Percentiles rank a stretch among this genome's conserved stretches.
Evolutionary conservation across 352 stramenopile genomes (phyloP).

Genomic region (Phytophthora parvispora): DNA sequence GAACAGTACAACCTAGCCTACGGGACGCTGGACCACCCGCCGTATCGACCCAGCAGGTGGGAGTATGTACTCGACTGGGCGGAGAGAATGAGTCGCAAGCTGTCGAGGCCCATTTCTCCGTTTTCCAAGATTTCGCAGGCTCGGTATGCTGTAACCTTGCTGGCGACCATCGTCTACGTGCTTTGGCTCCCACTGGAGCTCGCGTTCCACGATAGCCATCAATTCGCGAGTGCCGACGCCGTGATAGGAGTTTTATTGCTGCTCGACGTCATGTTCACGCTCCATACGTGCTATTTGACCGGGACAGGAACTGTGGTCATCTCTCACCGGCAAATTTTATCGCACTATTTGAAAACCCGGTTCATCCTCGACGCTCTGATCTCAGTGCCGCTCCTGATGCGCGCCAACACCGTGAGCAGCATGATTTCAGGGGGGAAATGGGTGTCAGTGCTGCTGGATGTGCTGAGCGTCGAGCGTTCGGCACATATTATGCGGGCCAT

Average conservation of each 20-base stretch:
- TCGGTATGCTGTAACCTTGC: conserved; percentile 30
- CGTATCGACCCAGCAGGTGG: neutral
- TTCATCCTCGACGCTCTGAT: conserved; percentile 31
- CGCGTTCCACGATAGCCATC: conserved; percentile 36
- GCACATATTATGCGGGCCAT: conserved; percentile 35
- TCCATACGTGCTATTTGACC: conserved; percentile 25
- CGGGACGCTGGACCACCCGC: neutral
- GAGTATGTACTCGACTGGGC: neutral
- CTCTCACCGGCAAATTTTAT: conserved; percentile 27
- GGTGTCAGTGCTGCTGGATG: conserved; percentile 7
- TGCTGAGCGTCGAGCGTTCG: conserved; percentile 20
- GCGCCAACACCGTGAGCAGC: neutral
- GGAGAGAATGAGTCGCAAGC: conserved; percentile 1
- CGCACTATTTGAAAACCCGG: conserved; percentile 36
- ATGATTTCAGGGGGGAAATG: neutral
- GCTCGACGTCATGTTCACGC: neutral
- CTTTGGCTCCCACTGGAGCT: conserved; percentile 50
- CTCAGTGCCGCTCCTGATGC: conserved; percentile 9
- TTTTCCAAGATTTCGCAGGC: conserved; percentile 37
- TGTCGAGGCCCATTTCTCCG: conserved; percentile 39
- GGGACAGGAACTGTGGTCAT: conserved; percentile 28
- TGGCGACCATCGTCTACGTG: conserved; percentile 37
- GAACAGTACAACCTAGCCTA: conserved; percentile 19
- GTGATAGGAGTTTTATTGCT: neutral
- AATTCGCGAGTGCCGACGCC: neutral